These are phyloP conservation scores for Schwanniomyces vanrijiae DNA, from an alignment of 805 yeast genomes.

Conservation along the genomic window DNA sequence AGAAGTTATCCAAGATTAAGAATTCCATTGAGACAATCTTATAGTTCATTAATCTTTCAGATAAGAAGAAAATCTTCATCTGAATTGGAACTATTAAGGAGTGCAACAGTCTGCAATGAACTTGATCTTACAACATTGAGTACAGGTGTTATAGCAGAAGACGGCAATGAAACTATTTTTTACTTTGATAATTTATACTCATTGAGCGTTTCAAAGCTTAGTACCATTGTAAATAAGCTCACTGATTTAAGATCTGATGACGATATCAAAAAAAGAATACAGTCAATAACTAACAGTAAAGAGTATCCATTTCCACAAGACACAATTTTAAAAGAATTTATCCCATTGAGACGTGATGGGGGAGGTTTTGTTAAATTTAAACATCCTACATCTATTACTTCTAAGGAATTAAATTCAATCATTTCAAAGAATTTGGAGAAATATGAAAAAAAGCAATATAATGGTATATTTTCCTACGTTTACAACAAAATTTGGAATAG, in stretches of 20 bases:
- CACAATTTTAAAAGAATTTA: conserved; percentile 53
- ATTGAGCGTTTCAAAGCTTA: background rate
- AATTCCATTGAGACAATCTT: background rate
- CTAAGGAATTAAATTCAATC: conserved; percentile 52
- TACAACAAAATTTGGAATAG: conserved; percentile 13
- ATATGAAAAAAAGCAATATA: conserved; percentile 11
- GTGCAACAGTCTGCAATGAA: conserved; percentile 28
- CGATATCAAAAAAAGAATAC: conserved; percentile 10
- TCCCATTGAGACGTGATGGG: conserved; percentile 80
- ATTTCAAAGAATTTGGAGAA: conserved; percentile 47
- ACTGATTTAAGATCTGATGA: conserved; percentile 6
- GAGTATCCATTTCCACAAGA: conserved; percentile 29
- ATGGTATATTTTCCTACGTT: conserved; percentile 8
- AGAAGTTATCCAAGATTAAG: background rate
- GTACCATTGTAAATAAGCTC: conserved; percentile 1
- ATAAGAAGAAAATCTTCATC: conserved; percentile 12
- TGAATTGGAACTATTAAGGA: conserved; percentile 32
- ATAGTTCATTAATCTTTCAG: background rate
- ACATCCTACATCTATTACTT: conserved; percentile 52
- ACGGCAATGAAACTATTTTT: conserved; percentile 30
- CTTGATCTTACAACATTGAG: conserved; percentile 31
- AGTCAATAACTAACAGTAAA: conserved; percentile 8
- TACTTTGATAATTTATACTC: conserved; percentile 40
- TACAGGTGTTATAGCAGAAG: conserved; percentile 42
- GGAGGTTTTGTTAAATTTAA: conserved; percentile 86